Evolutionary conservation across 495 filamentous ascomycete genomes (phyloP).

Genomic region (Lasiosphaeria hispida): DNA sequence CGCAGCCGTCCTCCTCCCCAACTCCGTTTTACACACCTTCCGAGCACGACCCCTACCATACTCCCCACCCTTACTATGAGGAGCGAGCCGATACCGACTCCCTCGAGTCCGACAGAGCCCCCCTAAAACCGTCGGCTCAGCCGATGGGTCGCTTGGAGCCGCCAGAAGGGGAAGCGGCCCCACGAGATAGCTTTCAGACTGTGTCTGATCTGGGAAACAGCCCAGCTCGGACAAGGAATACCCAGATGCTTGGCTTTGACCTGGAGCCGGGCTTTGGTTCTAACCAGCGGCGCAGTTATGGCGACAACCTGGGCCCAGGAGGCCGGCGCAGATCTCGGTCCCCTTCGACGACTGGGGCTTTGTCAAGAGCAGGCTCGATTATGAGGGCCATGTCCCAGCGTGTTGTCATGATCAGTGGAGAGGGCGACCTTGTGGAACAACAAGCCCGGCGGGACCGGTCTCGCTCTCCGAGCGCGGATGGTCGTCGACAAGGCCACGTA

Average conservation of each 20-base stretch:
- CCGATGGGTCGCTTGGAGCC: constrained; percentile 60
- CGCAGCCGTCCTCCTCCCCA: constrained; percentile 17
- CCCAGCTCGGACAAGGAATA: constrained; percentile 39
- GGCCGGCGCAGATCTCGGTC: constrained; percentile 55
- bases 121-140: constrained; percentile 60
- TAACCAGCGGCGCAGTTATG: constrained; percentile 45
- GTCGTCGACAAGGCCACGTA: constrained; percentile 31
- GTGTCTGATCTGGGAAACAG: constrained; percentile 47
- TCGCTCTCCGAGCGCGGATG: constrained; percentile 45
- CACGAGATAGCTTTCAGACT: constrained; percentile 63
- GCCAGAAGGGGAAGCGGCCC: constrained; percentile 53
- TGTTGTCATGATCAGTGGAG: constrained; percentile 93
- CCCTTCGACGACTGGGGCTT: constrained; percentile 57
- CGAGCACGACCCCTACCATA: constrained; percentile 37
- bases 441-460: constrained; percentile 65
- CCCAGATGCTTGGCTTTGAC: constrained; percentile 46
- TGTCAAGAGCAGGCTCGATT: constrained; percentile 81
- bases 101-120: constrained; percentile 66
- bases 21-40: constrained; percentile 29
- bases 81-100: constrained; percentile 55
- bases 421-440: constrained; percentile 72
- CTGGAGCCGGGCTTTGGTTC: constrained; percentile 51
- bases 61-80: constrained; percentile 48
- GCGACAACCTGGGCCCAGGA: constrained; percentile 44
- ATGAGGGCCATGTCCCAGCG: constrained; percentile 96